A percentile compares a stretch with the other conserved stretches of the same genome.
phyloP scores from a whole-genome alignment of 768 basidiomycete species.

The Mycena filopes region DNA sequence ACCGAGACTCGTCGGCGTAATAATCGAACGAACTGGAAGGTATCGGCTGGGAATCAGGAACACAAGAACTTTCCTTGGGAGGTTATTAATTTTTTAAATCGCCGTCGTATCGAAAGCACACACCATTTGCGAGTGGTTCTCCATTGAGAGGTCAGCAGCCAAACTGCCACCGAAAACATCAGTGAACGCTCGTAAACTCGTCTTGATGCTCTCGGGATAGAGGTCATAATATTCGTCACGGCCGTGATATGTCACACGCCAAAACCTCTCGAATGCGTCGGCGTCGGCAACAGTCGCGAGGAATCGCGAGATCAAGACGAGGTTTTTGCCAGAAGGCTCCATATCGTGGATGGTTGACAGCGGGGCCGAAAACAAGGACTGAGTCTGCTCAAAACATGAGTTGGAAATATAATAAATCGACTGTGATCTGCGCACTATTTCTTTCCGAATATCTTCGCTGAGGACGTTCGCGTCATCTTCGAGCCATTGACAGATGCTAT shows the following conservation, averaged over 20 bases:
- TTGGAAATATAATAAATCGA: background rate
- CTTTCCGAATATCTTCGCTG: slow-evolving; percentile 55
- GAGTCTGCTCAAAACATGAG: slow-evolving; percentile 38
- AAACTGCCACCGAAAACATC: slow-evolving; percentile 61
- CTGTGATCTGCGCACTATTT: slow-evolving; percentile 53
- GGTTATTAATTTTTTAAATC: background rate
- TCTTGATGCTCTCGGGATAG: slow-evolving; percentile 56
- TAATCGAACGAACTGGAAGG: slow-evolving; percentile 22
- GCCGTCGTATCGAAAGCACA: no score
- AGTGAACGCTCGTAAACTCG: slow-evolving; percentile 56
- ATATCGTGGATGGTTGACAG: slow-evolving; percentile 51
- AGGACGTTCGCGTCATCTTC: slow-evolving; percentile 56
- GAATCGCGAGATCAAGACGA: slow-evolving; percentile 56
- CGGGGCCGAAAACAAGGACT: slow-evolving; percentile 55
- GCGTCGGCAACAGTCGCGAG: slow-evolving; percentile 64
- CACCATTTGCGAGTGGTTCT: slow-evolving; percentile 51
- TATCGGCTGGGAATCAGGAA: slow-evolving; percentile 45
- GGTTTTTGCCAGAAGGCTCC: slow-evolving; percentile 52
- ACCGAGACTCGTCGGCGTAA: slow-evolving; percentile 22
- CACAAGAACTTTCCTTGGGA: slow-evolving; percentile 27
- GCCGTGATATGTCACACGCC: slow-evolving; percentile 66
- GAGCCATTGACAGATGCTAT: slow-evolving; percentile 62
- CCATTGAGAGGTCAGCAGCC: slow-evolving; percentile 53
- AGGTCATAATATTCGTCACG: slow-evolving; percentile 45
- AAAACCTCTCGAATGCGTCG: slow-evolving; percentile 64